These are phyloP conservation scores for Stemphylium vesicarium DNA, from an alignment of 2,329 filamentous ascomycete species.

Conservation along the genomic window DNA sequence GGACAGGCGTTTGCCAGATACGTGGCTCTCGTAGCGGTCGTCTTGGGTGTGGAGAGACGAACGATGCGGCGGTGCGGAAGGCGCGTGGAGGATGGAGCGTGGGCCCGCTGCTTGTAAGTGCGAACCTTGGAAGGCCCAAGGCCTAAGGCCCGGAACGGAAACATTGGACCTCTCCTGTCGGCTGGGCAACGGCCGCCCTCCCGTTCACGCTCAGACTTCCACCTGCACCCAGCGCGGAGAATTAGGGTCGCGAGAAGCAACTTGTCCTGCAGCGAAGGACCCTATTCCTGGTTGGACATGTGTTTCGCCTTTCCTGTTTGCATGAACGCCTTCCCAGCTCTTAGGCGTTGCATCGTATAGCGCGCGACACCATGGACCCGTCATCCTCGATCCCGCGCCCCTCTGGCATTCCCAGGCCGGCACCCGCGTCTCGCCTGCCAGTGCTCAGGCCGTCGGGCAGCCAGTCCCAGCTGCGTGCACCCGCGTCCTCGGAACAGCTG, in stretches of 20 bases:
- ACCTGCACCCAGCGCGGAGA: slow-evolving; percentile 17
- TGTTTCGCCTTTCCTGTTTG: slow-evolving; percentile 6
- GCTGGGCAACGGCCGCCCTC: slow-evolving; percentile 19
- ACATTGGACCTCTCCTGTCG: slow-evolving; percentile 11
- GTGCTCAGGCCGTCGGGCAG: slow-evolving; percentile 51
- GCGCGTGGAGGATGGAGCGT: slow-evolving; percentile 17
- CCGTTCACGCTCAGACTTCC: slow-evolving; percentile 18
- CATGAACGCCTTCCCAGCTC: slow-evolving; percentile 10
- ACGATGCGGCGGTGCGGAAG: slow-evolving; percentile 8
- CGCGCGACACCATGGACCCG: slow-evolving; percentile 41
- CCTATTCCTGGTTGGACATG: slow-evolving; percentile 16
- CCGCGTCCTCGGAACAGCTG: slow-evolving; percentile 54
- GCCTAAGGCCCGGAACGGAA: slow-evolving; percentile 3
- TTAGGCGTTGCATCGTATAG: slow-evolving; percentile 12
- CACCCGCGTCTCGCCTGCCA: slow-evolving; percentile 59
- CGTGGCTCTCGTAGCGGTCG: slow-evolving; percentile 4
- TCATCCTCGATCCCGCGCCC: slow-evolving; percentile 37
- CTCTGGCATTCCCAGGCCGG: slow-evolving; percentile 55
- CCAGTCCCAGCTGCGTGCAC: slow-evolving; percentile 51
- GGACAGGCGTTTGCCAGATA: slow-evolving; percentile 1
- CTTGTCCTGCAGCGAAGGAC: slow-evolving; percentile 6
- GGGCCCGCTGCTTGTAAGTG: slow-evolving; percentile 9
- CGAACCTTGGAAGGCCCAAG: background rate
- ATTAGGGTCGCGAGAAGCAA: slow-evolving; percentile 10
- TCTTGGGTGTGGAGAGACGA: slow-evolving; percentile 11